phyloP scores from a whole-genome alignment of 108 stramenopile genomes.

The Skeletonema marinoi region DNA sequence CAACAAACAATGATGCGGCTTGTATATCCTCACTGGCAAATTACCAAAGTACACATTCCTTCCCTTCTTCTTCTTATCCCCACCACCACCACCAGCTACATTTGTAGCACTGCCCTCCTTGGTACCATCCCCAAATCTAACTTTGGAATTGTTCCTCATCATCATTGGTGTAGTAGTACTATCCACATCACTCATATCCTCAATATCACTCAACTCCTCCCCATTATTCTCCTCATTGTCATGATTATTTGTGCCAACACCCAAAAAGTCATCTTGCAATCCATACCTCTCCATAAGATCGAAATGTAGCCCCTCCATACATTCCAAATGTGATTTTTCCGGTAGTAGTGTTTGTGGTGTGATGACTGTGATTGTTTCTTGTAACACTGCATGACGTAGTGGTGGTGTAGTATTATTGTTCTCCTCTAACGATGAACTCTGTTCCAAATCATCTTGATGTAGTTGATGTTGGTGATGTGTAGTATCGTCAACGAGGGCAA shows the following conservation, averaged over 20 bases:
- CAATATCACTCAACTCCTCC: not conserved
- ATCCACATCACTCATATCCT: not conserved
- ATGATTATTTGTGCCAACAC: not conserved
- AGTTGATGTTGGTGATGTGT: not conserved
- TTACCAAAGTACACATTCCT: not conserved
- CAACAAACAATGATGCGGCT: constrained; percentile 16
- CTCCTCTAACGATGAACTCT: not conserved
- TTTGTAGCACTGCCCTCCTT: constrained; percentile 8
- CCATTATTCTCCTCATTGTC: not conserved
- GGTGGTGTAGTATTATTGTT: not conserved
- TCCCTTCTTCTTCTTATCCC: not conserved
- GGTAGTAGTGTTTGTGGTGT: constrained; percentile 20
- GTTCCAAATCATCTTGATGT: too few relatives aligned
- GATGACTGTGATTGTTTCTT: constrained; percentile 14
- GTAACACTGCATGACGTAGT: not conserved
- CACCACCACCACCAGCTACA: not conserved
- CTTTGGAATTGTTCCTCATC: constrained; percentile 3
- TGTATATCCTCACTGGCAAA: constrained; percentile 20
- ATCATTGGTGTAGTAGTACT: not conserved
- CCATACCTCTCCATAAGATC: constrained; percentile 18
- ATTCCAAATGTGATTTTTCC: not conserved
- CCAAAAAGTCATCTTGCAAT: constrained; percentile 27
- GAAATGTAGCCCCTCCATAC: constrained; percentile 18
- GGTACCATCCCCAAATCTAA: constrained; percentile 35
- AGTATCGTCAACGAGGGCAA: not conserved